These are phyloP conservation scores for Trifolium repens DNA, from an alignment of 306 rosid genomes.

Conservation along the genomic window DNA sequence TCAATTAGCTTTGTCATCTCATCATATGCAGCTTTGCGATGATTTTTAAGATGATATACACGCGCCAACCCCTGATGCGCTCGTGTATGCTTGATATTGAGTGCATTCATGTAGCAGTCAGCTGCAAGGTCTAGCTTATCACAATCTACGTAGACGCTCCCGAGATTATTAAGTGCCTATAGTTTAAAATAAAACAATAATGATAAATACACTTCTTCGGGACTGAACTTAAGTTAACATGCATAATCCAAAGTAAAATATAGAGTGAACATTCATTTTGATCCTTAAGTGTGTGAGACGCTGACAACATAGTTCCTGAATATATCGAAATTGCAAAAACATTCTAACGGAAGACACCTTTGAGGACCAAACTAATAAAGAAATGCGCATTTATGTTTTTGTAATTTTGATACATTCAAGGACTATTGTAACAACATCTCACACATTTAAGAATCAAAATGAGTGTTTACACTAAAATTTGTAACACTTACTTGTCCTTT, in stretches of 20 bases:
- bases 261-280: background rate
- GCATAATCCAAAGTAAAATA: conserved; percentile 19
- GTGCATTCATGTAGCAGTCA: conserved; percentile 89
- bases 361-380: background rate
- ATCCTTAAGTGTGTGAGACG: background rate
- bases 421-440: background rate
- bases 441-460: background rate
- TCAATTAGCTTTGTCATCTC: conserved; percentile 95
- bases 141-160: conserved; percentile 86
- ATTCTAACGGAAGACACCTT: background rate
- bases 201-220: conserved; percentile 35
- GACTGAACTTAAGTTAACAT: conserved; percentile 30
- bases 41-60: conserved; percentile 78
- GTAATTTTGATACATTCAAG: background rate
- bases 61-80: conserved; percentile 98
- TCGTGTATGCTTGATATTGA: conserved; percentile 86
- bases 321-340: background rate
- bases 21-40: conserved; percentile 86
- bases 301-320: background rate
- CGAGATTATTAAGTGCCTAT: conserved; percentile 89
- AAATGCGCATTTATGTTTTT: background rate
- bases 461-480: conserved; percentile 13
- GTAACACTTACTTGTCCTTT: conserved; percentile 79
- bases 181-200: conserved; percentile 37
- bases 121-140: conserved; percentile 89